These are phyloP conservation scores for Podila epigama DNA, from an alignment of 192 early-diverging fungal species.

Conservation along the genomic window DNA sequence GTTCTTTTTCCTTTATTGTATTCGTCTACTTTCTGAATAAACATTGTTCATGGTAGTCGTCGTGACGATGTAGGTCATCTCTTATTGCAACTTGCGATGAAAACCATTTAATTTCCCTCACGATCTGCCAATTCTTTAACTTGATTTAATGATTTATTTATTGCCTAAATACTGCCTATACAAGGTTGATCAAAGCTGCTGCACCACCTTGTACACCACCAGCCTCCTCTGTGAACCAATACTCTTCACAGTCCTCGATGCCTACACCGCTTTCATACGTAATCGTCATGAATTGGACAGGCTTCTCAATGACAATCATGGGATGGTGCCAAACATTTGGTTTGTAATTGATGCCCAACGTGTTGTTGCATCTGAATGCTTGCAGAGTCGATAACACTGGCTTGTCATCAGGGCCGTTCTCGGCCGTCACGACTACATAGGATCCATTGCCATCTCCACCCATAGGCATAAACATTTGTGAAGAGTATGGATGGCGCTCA, in stretches of 20 bases:
- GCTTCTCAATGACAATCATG: constrained; percentile 72
- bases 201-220: constrained; percentile 30
- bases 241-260: constrained; percentile 82
- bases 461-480: constrained; percentile 91
- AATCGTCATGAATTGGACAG: constrained; percentile 50
- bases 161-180: not conserved
- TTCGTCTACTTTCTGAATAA: too few relatives aligned
- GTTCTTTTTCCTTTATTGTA: too few relatives aligned
- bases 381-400: constrained; percentile 77
- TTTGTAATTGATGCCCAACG: constrained; percentile 84
- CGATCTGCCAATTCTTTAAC: too few relatives aligned
- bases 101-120: too few relatives aligned
- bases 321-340: constrained; percentile 92
- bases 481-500: constrained; percentile 87
- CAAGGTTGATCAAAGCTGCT: constrained; percentile 35
- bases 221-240: constrained; percentile 46
- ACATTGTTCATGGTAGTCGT: too few relatives aligned
- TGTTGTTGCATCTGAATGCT: constrained; percentile 74
- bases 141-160: too few relatives aligned
- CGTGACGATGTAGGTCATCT: too few relatives aligned
- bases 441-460: constrained; percentile 51
- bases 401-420: constrained; percentile 61
- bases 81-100: too few relatives aligned
- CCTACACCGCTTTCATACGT: constrained; percentile 79
- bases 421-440: constrained; percentile 44